Conservation (phyloP, 2,329 filamentous ascomycete species). For the Claviceps cyperi region DNA sequence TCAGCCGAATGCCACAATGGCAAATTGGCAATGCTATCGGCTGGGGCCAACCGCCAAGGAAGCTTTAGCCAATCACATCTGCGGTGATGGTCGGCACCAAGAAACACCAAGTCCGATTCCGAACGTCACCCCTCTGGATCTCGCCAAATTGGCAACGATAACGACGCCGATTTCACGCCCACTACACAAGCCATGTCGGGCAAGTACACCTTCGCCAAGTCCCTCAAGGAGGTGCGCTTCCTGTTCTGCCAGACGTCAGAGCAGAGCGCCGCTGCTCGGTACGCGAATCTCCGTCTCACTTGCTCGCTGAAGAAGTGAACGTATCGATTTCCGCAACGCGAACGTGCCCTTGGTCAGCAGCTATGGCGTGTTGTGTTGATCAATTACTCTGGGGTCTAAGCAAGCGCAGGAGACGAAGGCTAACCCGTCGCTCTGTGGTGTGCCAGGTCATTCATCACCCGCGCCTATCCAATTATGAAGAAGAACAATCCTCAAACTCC, state of each 20-base stretch:
- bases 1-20: neutral
- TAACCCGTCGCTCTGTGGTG: neutral
- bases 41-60: too few relatives aligned
- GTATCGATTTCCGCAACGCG: too few relatives aligned
- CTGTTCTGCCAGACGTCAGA: conserved; percentile 92
- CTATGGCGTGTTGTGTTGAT: too few relatives aligned
- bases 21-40: too few relatives aligned
- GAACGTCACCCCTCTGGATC: too few relatives aligned
- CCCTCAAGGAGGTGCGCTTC: conserved; percentile 91
- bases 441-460: conserved; percentile 68
- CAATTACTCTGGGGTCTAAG: too few relatives aligned
- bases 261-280: conserved; percentile 81
- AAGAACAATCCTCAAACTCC: conserved; percentile 92
- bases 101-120: too few relatives aligned
- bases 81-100: too few relatives aligned
- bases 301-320: too few relatives aligned
- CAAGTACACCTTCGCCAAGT: conserved; percentile 83
- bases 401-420: too few relatives aligned
- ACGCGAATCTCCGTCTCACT: conserved; percentile 18
- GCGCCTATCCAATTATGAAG: conserved; percentile 97
- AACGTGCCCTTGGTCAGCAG: too few relatives aligned
- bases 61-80: too few relatives aligned
- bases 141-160: conserved; percentile 1
- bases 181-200: conserved; percentile 56
- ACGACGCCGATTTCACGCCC: neutral